These are phyloP conservation scores for Eremothecium gossypii DNA, from an alignment of 1,139 yeast genomes.

Conservation along the genomic window DNA sequence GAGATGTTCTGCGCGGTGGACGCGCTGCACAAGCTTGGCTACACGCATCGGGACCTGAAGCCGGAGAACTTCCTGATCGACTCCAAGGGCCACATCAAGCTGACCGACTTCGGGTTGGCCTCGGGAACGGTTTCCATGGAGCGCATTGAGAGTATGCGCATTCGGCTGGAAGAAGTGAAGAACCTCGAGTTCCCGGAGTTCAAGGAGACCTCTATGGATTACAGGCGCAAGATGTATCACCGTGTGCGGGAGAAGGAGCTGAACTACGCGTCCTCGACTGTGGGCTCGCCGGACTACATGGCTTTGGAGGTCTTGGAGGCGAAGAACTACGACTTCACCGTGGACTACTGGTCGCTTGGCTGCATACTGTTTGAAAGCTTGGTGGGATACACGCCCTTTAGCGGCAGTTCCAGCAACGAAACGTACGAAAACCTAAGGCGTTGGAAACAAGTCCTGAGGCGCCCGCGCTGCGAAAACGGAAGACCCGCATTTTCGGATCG, in stretches of 20 bases:
- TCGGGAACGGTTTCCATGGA: conserved; percentile 93
- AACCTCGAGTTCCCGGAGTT: conserved; percentile 51
- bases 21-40: conserved; percentile 88
- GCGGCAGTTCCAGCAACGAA: conserved; percentile 89
- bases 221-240: conserved; percentile 79
- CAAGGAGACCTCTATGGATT: conserved; percentile 68
- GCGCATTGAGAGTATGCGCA: conserved; percentile 86
- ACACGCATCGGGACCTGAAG: conserved; percentile 92
- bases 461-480: conserved; percentile 91
- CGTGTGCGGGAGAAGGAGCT: conserved; percentile 56
- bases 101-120: conserved; percentile 96
- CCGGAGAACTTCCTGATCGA: conserved; percentile 96
- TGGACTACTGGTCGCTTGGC: conserved; percentile 98
- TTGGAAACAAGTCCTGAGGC: conserved; percentile 79
- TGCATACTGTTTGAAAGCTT: conserved; percentile 89
- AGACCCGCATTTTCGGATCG: conserved; percentile 89
- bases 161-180: conserved; percentile 72
- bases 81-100: conserved; percentile 87
- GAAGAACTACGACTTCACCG: conserved; percentile 85
- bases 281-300: conserved; percentile 98
- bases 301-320: conserved; percentile 96
- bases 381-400: conserved; percentile 94
- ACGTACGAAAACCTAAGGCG: conserved; percentile 89
- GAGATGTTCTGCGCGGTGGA: conserved; percentile 96
- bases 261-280: conserved; percentile 87